These are phyloP conservation scores for Eucommia ulmoides DNA, from an alignment of 257 asterid genomes.

Conservation along the genomic window DNA sequence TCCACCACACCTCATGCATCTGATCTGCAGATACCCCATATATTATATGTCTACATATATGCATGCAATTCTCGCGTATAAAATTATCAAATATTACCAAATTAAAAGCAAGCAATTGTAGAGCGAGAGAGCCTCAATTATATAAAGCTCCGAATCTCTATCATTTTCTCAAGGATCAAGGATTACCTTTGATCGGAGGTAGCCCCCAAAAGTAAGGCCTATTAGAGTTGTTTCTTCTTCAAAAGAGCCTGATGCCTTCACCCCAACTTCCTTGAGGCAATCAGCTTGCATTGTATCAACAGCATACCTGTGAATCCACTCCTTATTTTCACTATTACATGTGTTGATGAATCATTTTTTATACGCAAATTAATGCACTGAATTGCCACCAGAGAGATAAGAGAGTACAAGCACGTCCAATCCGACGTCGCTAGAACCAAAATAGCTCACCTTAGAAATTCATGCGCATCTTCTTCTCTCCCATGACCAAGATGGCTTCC, in stretches of 20 bases:
- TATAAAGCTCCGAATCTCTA: slow-evolving; percentile 6
- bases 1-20: slow-evolving; percentile 69
- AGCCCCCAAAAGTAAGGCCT: slow-evolving; percentile 87
- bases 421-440: not conserved
- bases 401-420: not conserved
- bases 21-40: slow-evolving; percentile 39
- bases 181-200: slow-evolving; percentile 71
- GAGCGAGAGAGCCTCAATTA: too few species aligned
- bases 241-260: slow-evolving; percentile 28
- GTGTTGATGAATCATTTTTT: not conserved
- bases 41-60: not conserved
- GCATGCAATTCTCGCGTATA: too few species aligned
- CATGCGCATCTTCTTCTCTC: slow-evolving; percentile 88
- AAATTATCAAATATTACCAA: too few species aligned
- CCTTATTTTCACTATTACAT: not conserved
- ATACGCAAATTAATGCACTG: not conserved
- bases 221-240: slow-evolving; percentile 55
- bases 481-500: slow-evolving; percentile 69
- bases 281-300: slow-evolving; percentile 66
- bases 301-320: slow-evolving; percentile 34
- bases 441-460: slow-evolving; percentile 6
- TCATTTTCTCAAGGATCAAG: slow-evolving; percentile 8
- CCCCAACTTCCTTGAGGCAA: slow-evolving; percentile 51
- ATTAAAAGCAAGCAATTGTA: too few species aligned
- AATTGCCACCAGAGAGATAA: not conserved